A percentile compares a stretch with the other conserved stretches of the same genome.
These are phyloP conservation scores for Paramecium sonneborni DNA, from an alignment of 73 alveolate genomes.

Conservation along the genomic window DNA sequence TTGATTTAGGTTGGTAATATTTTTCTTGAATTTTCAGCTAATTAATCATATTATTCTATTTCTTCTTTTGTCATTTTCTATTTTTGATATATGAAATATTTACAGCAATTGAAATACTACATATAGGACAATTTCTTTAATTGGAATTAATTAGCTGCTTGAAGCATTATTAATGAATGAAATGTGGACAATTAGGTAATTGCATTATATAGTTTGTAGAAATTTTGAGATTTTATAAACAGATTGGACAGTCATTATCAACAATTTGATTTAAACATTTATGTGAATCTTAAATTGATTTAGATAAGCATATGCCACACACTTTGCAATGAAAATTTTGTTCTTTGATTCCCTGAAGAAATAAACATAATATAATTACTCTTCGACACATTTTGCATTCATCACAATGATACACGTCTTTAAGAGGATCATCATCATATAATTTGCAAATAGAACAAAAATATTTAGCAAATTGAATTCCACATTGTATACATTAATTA, in stretches of 20 bases:
- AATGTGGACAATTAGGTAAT: slow-evolving; percentile 77
- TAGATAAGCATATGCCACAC: slow-evolving; percentile 75
- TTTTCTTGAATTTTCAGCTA: not conserved
- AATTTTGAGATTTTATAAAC: slow-evolving; percentile 70
- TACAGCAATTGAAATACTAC: not conserved
- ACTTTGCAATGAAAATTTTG: slow-evolving; percentile 76
- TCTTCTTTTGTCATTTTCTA: not conserved
- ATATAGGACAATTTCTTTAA: not conserved
- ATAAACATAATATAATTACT: not conserved
- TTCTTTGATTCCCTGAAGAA: slow-evolving; percentile 71
- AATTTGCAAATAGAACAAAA: slow-evolving; percentile 80
- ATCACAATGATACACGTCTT: slow-evolving; percentile 80
- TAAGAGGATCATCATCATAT: slow-evolving; percentile 69
- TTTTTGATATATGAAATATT: not conserved
- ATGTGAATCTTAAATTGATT: slow-evolving; percentile 68
- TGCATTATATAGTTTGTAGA: slow-evolving; percentile 62
- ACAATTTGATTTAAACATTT: slow-evolving; percentile 63
- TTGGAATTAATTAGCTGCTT: not conserved
- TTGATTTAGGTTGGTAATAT: not conserved
- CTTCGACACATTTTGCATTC: slow-evolving; percentile 82
- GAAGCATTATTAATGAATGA: slow-evolving; percentile 76
- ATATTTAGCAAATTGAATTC: slow-evolving; percentile 72
- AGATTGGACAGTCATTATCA: slow-evolving; percentile 75
- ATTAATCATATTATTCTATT: not conserved
- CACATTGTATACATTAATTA: slow-evolving; percentile 71